Percentiles rank a stretch among this genome's conserved stretches.
Evolutionary conservation across 345 rosid species (phyloP).

Genomic region (Cardamine occulta): DNA sequence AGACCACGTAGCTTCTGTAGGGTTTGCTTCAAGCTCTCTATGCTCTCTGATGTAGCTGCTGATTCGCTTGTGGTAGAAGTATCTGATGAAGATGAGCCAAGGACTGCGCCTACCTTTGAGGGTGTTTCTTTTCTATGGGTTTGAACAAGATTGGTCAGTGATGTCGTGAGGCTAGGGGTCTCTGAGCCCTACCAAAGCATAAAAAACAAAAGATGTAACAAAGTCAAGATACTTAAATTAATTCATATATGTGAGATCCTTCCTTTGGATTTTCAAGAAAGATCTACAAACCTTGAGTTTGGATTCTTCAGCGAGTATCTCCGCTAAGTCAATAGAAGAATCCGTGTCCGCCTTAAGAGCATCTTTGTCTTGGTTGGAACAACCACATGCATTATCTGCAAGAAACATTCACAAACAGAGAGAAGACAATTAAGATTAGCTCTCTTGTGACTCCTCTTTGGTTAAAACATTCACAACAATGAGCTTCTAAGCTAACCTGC

Average conservation of each 20-base stretch:
- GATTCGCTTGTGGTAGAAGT: slow-evolving; percentile 44
- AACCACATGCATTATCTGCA: slow-evolving; percentile 45
- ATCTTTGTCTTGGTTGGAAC: slow-evolving; percentile 37
- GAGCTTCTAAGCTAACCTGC: slow-evolving; percentile 31
- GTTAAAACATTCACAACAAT: not conserved
- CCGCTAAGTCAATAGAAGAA: slow-evolving; percentile 35
- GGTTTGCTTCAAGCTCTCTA: slow-evolving; percentile 35
- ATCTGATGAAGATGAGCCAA: slow-evolving; percentile 34
- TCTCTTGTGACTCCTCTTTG: slow-evolving; percentile 22
- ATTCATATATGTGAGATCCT: slow-evolving; percentile 11
- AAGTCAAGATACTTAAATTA: slow-evolving; percentile 12
- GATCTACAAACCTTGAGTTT: slow-evolving; percentile 17
- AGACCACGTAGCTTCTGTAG: slow-evolving; percentile 39
- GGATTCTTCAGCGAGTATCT: slow-evolving; percentile 37
- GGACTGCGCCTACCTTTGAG: slow-evolving; percentile 30
- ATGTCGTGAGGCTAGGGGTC: slow-evolving; percentile 32
- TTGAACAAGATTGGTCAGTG: slow-evolving; percentile 37
- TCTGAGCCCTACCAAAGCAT: slow-evolving; percentile 34
- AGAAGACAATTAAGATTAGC: slow-evolving; percentile 16
- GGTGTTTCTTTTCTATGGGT: slow-evolving; percentile 34
- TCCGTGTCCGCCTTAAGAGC: slow-evolving; percentile 37
- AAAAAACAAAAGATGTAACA: slow-evolving; percentile 3
- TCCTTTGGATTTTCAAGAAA: not conserved
- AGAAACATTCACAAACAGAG: slow-evolving; percentile 16
- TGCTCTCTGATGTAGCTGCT: slow-evolving; percentile 41